Conservation (phyloP, 352 stramenopile genomes). For the Globisporangium parvum region DNA sequence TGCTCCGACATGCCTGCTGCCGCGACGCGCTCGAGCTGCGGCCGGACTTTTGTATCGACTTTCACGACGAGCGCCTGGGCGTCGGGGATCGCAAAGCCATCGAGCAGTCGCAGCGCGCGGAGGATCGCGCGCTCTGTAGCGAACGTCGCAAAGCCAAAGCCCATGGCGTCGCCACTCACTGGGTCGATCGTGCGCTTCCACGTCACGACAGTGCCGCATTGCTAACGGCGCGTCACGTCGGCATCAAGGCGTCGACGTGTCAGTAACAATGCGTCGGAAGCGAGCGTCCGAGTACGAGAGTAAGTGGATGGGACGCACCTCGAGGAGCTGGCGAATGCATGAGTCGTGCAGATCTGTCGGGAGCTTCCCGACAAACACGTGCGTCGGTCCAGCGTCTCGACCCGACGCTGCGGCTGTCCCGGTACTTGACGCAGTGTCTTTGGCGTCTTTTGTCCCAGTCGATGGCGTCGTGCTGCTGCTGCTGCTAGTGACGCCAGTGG, state of each 20-base stretch:
- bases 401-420: background rate
- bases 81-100: constrained; percentile 35
- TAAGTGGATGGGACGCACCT: constrained; percentile 13
- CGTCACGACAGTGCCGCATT: constrained; percentile 32
- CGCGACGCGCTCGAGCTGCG: constrained; percentile 25
- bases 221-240: constrained; percentile 9
- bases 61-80: constrained; percentile 34
- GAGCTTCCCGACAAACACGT: constrained; percentile 51
- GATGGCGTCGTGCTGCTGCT: constrained; percentile 1
- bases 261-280: too few species aligned
- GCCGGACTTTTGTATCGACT: constrained; percentile 30
- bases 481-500: background rate
- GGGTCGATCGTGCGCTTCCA: constrained; percentile 46
- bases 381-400: constrained; percentile 26
- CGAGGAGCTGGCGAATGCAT: constrained; percentile 47
- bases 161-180: constrained; percentile 32
- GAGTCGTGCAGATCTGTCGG: constrained; percentile 44
- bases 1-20: background rate
- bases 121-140: constrained; percentile 23
- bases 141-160: constrained; percentile 47
- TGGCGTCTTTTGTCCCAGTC: background rate
- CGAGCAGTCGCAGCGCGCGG: constrained; percentile 38
- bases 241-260: background rate
- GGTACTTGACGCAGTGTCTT: background rate
- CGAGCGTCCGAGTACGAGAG: too few species aligned